Evolutionary conservation across 2,329 filamentous ascomycete species (phyloP).

Genomic region (Keithomyces neogunnii): DNA sequence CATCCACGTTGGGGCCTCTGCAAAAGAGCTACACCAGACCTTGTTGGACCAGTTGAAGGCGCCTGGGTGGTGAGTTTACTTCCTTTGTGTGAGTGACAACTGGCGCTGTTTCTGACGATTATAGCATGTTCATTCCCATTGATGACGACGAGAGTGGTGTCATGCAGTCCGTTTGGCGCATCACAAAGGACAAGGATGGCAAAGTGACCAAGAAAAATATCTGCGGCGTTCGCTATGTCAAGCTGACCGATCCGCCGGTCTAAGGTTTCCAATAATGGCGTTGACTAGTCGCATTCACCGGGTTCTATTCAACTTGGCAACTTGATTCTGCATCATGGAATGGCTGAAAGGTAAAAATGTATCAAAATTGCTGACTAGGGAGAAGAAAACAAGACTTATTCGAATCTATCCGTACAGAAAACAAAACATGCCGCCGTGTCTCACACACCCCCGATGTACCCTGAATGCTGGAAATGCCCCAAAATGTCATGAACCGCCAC

Average conservation of each 20-base stretch:
- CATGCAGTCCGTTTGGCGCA: constrained; percentile 61
- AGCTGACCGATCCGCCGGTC: constrained; percentile 59
- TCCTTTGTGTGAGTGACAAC: background rate
- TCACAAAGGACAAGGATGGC: constrained; percentile 64
- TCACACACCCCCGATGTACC: background rate
- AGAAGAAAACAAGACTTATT: background rate
- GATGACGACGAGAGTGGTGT: constrained; percentile 39
- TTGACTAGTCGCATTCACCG: background rate
- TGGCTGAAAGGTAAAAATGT: background rate
- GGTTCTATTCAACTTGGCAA: background rate
- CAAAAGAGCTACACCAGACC: constrained; percentile 60
- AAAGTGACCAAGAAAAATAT: constrained; percentile 50
- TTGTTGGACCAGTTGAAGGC: constrained; percentile 69
- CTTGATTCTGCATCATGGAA: background rate
- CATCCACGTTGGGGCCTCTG: constrained; percentile 91
- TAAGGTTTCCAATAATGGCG: background rate
- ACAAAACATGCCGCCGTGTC: background rate
- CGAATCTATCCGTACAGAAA: background rate
- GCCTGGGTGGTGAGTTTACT: constrained; percentile 53
- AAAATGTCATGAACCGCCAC: background rate
- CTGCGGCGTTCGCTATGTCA: constrained; percentile 70
- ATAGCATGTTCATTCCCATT: constrained; percentile 68
- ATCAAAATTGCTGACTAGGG: background rate
- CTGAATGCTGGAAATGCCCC: background rate
- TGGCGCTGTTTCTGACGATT: background rate